Percentiles rank a stretch among this genome's conserved stretches.
phyloP scores from a whole-genome alignment of 805 yeast species.

The Soucietia sequanensis region DNA sequence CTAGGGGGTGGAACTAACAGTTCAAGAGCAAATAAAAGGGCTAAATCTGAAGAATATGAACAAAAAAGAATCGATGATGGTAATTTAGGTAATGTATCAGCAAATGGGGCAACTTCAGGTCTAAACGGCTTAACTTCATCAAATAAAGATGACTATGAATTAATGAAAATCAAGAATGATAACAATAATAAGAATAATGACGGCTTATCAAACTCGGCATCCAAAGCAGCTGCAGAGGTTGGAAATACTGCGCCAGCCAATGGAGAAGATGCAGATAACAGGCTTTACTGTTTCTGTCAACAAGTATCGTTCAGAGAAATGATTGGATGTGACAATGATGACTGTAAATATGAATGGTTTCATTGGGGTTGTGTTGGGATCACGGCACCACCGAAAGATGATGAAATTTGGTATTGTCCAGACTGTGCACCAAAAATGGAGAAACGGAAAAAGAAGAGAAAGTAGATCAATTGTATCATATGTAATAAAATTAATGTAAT shows the following conservation, averaged over 20 bases:
- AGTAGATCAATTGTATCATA: too few species aligned
- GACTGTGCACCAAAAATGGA: slow-evolving; percentile 61
- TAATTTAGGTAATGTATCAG: slow-evolving; percentile 17
- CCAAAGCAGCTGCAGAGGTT: too few species aligned
- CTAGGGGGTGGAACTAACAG: slow-evolving; percentile 4
- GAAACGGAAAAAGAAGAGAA: slow-evolving; percentile 42
- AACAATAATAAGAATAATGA: slow-evolving; percentile 43
- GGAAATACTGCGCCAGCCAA: slow-evolving; percentile 16
- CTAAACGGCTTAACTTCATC: background rate
- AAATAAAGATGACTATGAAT: too few species aligned
- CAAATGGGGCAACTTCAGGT: slow-evolving; percentile 4
- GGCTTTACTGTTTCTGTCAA: slow-evolving; percentile 84
- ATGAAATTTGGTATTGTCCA: slow-evolving; percentile 85
- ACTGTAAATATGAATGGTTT: slow-evolving; percentile 92
- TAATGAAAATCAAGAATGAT: too few species aligned
- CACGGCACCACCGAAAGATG: slow-evolving; percentile 83
- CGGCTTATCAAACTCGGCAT: slow-evolving; percentile 21
- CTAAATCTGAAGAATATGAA: slow-evolving; percentile 21
- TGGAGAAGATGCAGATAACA: slow-evolving; percentile 46
- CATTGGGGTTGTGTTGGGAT: slow-evolving; percentile 94
- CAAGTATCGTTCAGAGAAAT: slow-evolving; percentile 94
- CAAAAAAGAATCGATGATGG: slow-evolving; percentile 9
- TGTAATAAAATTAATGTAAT: too few species aligned
- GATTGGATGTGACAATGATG: slow-evolving; percentile 95
- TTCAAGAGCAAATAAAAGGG: slow-evolving; percentile 20